phyloP scores from a whole-genome alignment of 805 yeast genomes.

The Candida methanosorbosa region DNA sequence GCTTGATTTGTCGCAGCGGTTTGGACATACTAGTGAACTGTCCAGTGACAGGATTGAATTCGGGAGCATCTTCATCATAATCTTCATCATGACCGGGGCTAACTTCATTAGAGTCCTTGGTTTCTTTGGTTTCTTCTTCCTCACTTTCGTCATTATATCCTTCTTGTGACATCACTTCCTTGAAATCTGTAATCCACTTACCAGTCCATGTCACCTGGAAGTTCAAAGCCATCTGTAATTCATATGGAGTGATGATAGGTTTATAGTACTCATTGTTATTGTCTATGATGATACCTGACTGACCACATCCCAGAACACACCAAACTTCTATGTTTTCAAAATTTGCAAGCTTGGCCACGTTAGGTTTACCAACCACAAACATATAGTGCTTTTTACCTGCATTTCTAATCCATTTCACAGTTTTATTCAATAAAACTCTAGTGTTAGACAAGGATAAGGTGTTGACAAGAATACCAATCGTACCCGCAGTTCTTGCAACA shows the following conservation, averaged over 20 bases:
- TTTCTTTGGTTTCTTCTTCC: slow-evolving; percentile 7
- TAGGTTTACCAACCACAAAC: slow-evolving; percentile 96
- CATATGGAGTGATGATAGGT: slow-evolving; percentile 93
- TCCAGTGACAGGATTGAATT: slow-evolving; percentile 86
- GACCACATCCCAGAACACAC: slow-evolving; percentile 93
- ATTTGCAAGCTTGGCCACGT: slow-evolving; percentile 93
- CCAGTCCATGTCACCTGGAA: slow-evolving; percentile 86
- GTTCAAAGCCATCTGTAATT: slow-evolving; percentile 69
- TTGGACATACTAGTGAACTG: slow-evolving; percentile 55
- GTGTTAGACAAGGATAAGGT: slow-evolving; percentile 79
- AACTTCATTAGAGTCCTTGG: neutral
- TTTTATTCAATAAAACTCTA: slow-evolving; percentile 50
- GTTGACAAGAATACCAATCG: slow-evolving; percentile 85
- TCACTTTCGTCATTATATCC: slow-evolving; percentile 24
- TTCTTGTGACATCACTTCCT: slow-evolving; percentile 35
- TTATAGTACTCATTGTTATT: slow-evolving; percentile 71
- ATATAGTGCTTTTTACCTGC: slow-evolving; percentile 90
- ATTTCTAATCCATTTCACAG: slow-evolving; percentile 49
- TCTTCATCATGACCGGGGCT: slow-evolving; percentile 15
- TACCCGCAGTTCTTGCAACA: slow-evolving; percentile 82
- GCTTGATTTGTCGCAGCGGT: slow-evolving; percentile 64
- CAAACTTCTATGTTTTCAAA: slow-evolving; percentile 91
- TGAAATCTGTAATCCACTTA: slow-evolving; percentile 80
- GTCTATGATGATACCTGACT: slow-evolving; percentile 85
- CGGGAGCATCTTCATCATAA: slow-evolving; percentile 54